Conservation (phyloP, 106 monocot species). For the Amphibolis antarctica region DNA sequence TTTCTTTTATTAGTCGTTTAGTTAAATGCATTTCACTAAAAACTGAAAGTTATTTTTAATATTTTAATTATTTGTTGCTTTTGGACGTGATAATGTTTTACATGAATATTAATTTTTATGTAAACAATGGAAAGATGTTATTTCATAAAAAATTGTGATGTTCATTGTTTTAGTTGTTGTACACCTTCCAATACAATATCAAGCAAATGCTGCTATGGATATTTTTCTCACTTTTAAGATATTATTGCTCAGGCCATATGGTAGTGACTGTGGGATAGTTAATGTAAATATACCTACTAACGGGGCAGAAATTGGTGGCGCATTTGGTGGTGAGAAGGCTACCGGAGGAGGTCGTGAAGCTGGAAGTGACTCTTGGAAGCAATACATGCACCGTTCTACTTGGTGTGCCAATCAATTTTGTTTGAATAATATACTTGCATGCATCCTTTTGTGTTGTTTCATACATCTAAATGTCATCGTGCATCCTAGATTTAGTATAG, state of each 20-base stretch:
- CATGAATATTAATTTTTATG: no score
- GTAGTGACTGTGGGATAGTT: slow-evolving; percentile 72
- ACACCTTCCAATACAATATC: background rate
- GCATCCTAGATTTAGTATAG: no score
- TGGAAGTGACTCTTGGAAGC: slow-evolving; percentile 99
- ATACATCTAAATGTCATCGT: no score
- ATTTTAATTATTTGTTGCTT: no score
- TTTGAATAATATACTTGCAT: background rate
- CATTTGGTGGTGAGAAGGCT: slow-evolving; percentile 98
- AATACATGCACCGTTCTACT: slow-evolving; percentile 94
- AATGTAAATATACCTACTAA: slow-evolving; percentile 97
- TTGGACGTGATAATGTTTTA: no score
- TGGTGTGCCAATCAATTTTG: slow-evolving; percentile 31
- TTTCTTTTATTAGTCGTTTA: no score
- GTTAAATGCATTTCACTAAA: no score
- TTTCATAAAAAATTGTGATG: no score
- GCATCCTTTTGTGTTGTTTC: no score
- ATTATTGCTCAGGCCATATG: slow-evolving; percentile 50
- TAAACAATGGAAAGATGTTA: no score
- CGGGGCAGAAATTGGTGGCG: slow-evolving; percentile 98
- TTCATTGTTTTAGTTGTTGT: background rate
- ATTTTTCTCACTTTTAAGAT: background rate
- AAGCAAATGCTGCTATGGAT: background rate
- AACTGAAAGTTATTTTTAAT: no score
- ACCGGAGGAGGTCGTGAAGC: slow-evolving; percentile 98